These are phyloP conservation scores for Iris macrosiphon DNA, from an alignment of 106 monocot genomes.

Conservation along the genomic window DNA sequence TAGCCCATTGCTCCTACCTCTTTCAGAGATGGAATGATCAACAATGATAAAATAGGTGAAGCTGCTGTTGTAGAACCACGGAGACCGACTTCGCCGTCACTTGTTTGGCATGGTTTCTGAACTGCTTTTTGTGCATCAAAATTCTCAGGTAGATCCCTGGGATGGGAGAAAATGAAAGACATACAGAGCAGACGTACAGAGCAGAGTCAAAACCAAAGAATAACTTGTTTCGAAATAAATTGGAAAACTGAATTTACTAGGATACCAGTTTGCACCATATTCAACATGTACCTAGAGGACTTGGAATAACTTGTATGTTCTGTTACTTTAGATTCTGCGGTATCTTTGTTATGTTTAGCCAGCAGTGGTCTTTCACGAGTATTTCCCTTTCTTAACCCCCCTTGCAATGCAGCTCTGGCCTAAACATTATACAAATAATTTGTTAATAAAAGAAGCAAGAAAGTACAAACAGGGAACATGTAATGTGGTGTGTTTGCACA, in stretches of 20 bases:
- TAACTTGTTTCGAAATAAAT: no score
- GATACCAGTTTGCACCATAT: no score
- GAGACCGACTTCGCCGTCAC: slow-evolving; percentile 28
- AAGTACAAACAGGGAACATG: no score
- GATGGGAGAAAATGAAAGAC: not conserved
- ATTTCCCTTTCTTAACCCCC: slow-evolving; percentile 64
- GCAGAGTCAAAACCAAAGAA: not conserved
- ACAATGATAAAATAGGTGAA: slow-evolving; percentile 60
- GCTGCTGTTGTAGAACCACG: slow-evolving; percentile 27
- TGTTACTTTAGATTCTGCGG: slow-evolving; percentile 28
- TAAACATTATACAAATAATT: slow-evolving; percentile 15
- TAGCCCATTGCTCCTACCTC: slow-evolving; percentile 40
- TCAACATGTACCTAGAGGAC: slow-evolving; percentile 41
- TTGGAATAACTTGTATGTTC: slow-evolving; percentile 31
- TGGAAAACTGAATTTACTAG: no score
- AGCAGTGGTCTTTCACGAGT: no score
- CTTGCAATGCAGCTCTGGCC: slow-evolving; percentile 83
- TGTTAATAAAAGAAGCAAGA: no score
- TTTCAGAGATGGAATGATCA: slow-evolving; percentile 88
- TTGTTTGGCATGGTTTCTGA: slow-evolving; percentile 29
- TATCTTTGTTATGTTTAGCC: slow-evolving; percentile 33
- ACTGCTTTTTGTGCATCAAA: slow-evolving; percentile 25
- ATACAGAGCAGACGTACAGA: not conserved
- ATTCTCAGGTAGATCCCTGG: slow-evolving; percentile 34
- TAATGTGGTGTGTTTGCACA: no score